These are phyloP conservation scores for Raffaelea albimanens DNA, from an alignment of 2,329 filamentous ascomycete species.

Conservation along the genomic window DNA sequence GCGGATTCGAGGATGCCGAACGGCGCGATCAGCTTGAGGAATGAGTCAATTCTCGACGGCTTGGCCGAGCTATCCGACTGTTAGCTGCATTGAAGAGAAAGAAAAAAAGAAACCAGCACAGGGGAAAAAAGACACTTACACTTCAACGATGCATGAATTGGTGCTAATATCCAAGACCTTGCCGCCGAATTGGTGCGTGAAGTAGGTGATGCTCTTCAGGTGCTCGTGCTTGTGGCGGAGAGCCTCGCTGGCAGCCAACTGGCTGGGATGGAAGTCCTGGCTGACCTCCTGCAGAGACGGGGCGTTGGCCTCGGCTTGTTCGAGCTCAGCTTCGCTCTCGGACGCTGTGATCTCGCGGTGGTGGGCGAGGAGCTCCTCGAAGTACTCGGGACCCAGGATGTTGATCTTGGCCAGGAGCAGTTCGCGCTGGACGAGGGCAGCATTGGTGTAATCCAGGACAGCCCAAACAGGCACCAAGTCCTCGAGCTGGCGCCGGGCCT, in stretches of 20 bases:
- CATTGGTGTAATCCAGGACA: slow-evolving; percentile 88
- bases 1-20: slow-evolving; percentile 97
- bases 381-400: slow-evolving; percentile 94
- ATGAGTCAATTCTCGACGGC: slow-evolving; percentile 86
- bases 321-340: slow-evolving; percentile 34
- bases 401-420: slow-evolving; percentile 93
- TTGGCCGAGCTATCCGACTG: slow-evolving; percentile 64
- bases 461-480: slow-evolving; percentile 98
- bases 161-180: slow-evolving; percentile 98
- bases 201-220: slow-evolving; percentile 88
- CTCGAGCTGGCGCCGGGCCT: slow-evolving; percentile 89
- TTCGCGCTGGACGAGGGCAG: slow-evolving; percentile 91
- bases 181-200: slow-evolving; percentile 94
- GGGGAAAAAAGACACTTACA: slow-evolving; percentile 57
- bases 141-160: slow-evolving; percentile 95
- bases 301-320: slow-evolving; percentile 23
- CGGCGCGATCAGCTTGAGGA: slow-evolving; percentile 87
- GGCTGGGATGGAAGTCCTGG: slow-evolving; percentile 81
- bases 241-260: slow-evolving; percentile 77
- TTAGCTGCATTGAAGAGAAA: background rate
- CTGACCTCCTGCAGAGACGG: slow-evolving; percentile 35
- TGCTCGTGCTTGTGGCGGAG: slow-evolving; percentile 96
- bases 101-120: slow-evolving; percentile 9
- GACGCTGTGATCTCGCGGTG: slow-evolving; percentile 72
- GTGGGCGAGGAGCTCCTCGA: slow-evolving; percentile 90